Percentiles rank a stretch among this genome's conserved stretches.
These are phyloP conservation scores for Xanthoconium stramineum DNA, from an alignment of 768 basidiomycete genomes.

Conservation along the genomic window DNA sequence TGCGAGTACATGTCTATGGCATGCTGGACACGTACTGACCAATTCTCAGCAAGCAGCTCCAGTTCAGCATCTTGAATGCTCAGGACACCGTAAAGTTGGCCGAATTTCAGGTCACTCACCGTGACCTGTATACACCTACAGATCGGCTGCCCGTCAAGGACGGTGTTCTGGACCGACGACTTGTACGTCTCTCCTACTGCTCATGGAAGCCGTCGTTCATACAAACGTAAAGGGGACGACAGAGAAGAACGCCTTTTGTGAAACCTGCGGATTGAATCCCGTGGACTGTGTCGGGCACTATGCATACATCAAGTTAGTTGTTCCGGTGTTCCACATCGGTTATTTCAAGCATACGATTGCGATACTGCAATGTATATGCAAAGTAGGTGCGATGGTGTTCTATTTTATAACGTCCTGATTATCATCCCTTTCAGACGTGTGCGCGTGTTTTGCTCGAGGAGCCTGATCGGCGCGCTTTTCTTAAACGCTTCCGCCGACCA, in stretches of 20 bases:
- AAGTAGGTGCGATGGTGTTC: slow-evolving; percentile 44
- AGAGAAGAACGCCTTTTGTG: slow-evolving; percentile 88
- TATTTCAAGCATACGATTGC: slow-evolving; percentile 96
- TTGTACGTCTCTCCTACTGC: slow-evolving; percentile 49
- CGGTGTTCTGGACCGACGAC: slow-evolving; percentile 88
- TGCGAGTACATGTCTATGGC: slow-evolving; percentile 42
- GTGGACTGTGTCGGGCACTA: slow-evolving; percentile 98
- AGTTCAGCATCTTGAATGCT: slow-evolving; percentile 90
- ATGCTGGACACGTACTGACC: slow-evolving; percentile 3
- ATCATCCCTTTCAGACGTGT: slow-evolving; percentile 60
- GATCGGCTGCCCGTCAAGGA: slow-evolving; percentile 85
- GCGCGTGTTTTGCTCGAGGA: slow-evolving; percentile 89
- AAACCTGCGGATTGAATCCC: slow-evolving; percentile 89
- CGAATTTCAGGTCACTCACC: slow-evolving; percentile 93
- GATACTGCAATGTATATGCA: slow-evolving; percentile 95
- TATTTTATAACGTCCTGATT: not conserved
- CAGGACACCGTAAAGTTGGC: slow-evolving; percentile 95
- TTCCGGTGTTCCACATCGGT: slow-evolving; percentile 98
- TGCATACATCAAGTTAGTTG: slow-evolving; percentile 94
- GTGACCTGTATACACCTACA: slow-evolving; percentile 83
- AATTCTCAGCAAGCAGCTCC: slow-evolving; percentile 78
- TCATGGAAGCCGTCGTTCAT: not conserved
- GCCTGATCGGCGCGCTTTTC: slow-evolving; percentile 75
- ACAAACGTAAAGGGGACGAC: slow-evolving; percentile 71
- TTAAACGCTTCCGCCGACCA: slow-evolving; percentile 87